Evolutionary conservation across 2,329 filamentous ascomycete species (phyloP).

Genomic region (Didymella arachidicola): DNA sequence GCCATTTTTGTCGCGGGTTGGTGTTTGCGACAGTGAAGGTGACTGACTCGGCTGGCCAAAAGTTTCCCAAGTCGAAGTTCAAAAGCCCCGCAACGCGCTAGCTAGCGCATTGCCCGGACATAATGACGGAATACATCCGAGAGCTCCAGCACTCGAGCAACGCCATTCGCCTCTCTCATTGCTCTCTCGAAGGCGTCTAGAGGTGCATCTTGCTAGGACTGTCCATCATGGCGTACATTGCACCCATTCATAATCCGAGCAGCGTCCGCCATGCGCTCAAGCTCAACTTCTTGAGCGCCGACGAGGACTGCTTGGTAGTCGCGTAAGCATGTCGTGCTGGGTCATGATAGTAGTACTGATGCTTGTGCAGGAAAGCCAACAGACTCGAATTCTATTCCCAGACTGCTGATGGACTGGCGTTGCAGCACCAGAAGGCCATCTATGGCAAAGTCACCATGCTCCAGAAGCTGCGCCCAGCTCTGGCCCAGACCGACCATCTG

Average conservation of each 20-base stretch:
- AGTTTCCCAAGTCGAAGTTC: slow-evolving; percentile 29
- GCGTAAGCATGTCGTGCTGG: slow-evolving; percentile 67
- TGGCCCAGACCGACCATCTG: slow-evolving; percentile 79
- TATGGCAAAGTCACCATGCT: slow-evolving; percentile 90
- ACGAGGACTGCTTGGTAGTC: slow-evolving; percentile 83
- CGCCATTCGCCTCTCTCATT: slow-evolving; percentile 6
- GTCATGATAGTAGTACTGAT: slow-evolving; percentile 20
- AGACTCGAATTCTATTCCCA: slow-evolving; percentile 83
- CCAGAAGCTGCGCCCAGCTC: slow-evolving; percentile 77
- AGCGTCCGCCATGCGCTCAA: slow-evolving; percentile 89
- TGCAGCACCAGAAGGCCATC: slow-evolving; percentile 74
- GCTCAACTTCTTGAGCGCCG: slow-evolving; percentile 74
- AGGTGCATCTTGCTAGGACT: slow-evolving; percentile 2
- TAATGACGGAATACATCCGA: slow-evolving; percentile 46
- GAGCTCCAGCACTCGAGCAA: slow-evolving; percentile 13
- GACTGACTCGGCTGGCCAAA: slow-evolving; percentile 15
- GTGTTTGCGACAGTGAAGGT: slow-evolving; percentile 18
- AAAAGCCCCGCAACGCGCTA: slow-evolving; percentile 24
- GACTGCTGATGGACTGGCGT: slow-evolving; percentile 64
- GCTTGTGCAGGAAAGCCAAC: slow-evolving; percentile 71
- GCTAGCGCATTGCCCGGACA: slow-evolving; percentile 29
- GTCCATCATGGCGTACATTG: slow-evolving; percentile 84
- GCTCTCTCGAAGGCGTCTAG: background rate
- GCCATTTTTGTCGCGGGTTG: slow-evolving; percentile 32
- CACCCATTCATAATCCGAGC: slow-evolving; percentile 90